Evolutionary conservation across 2,329 filamentous ascomycete species (phyloP).

Genomic region (Pseudopithomyces maydicus): DNA sequence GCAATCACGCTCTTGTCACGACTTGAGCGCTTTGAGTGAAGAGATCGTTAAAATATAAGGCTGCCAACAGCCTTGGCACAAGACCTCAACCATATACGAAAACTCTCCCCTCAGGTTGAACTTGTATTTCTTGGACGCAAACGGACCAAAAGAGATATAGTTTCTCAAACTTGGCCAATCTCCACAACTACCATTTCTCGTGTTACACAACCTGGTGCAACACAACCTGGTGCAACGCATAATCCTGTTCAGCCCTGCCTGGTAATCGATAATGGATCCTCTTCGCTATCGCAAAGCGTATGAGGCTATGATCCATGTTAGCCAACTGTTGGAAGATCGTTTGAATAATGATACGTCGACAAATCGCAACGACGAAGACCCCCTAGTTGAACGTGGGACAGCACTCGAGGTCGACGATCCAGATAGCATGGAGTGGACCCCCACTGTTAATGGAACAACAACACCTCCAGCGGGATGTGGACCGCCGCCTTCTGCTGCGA

Average conservation of each 20-base stretch:
- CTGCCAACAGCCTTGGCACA: neutral
- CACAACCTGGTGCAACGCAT: slow-evolving; percentile 18
- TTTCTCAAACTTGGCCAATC: neutral
- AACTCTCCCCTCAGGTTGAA: neutral
- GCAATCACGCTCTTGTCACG: neutral
- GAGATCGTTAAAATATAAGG: neutral
- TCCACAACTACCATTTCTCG: neutral
- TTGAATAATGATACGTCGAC: slow-evolving; percentile 25
- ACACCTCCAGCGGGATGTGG: slow-evolving; percentile 37
- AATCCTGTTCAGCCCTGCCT: slow-evolving; percentile 7
- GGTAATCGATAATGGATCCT: slow-evolving; percentile 38
- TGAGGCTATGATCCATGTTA: slow-evolving; percentile 44
- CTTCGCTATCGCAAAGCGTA: slow-evolving; percentile 44
- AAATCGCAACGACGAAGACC: slow-evolving; percentile 2
- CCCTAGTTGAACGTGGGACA: slow-evolving; percentile 13
- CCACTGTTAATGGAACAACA: slow-evolving; percentile 31
- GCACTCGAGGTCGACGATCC: slow-evolving; percentile 34
- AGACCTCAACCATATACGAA: neutral
- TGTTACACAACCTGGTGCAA: neutral
- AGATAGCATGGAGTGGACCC: slow-evolving; percentile 46
- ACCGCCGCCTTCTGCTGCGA: slow-evolving; percentile 33
- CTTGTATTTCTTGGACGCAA: neutral
- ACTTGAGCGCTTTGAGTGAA: neutral
- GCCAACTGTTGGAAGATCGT: slow-evolving; percentile 38
- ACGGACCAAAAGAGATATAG: neutral